Evolutionary conservation across 805 yeast genomes (phyloP), one percentile per base, ranked within the genome.

Genomic region (Pichia ethanolica): DNA sequence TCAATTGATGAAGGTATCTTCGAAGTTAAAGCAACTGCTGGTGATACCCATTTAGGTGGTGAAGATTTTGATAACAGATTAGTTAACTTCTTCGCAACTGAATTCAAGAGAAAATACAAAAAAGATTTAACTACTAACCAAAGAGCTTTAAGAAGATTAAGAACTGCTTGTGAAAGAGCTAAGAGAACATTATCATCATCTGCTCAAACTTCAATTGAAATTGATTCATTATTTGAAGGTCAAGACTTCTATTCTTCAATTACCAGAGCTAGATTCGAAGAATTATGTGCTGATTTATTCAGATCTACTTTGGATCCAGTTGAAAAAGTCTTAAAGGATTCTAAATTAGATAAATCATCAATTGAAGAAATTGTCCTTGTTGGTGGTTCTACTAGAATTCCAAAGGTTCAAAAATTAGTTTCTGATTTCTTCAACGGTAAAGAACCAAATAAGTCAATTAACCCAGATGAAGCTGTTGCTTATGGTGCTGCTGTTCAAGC

Each of bases 401-500:
- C 97, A 76, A 89, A 88, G 77, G 84, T 90, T 59, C 97, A 89
- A 79, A 89, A 89, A 75, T 79, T 90, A 65, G 95, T 89, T 48
- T 84, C 96, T 59, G 97, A 90, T 73, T 89, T 82, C 83, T 89
- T 90, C 81, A 86, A 89, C 73, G 97, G 97, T 69, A 90, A 89
- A 78, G 95, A 89, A 75, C 95, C 95, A 72, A 87, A 88, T 79
- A 86, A 83, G 75, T 87, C 96, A 48, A 89, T 89, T 72, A 89
- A 89, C 83, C 97, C 97, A 63, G 97, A 89, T 78, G 97, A 89
- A 78, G 97, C 97, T 66, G 97, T 89, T 72, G 97, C 97, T 65
- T 89, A 89, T 76, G 97, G 97, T 84, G 97, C 97, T 59, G 97
- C 97, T 58, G 97, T 89, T 60, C 97, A 89, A 79, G 97, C 96